These are phyloP conservation scores for Eucalyptus virginea DNA, from an alignment of 345 rosid species.

Conservation along the genomic window DNA sequence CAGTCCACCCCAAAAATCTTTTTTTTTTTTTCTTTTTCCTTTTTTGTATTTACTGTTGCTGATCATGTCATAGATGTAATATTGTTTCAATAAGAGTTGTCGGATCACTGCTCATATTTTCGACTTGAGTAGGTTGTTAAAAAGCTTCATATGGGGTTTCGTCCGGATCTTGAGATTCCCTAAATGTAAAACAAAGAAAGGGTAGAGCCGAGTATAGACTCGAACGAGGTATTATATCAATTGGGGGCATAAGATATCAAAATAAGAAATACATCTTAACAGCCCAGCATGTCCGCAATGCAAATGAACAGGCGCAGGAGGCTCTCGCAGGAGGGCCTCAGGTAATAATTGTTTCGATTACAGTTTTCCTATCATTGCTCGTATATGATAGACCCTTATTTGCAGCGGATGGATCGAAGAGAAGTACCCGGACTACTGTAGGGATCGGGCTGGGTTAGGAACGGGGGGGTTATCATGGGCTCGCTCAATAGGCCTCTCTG, in stretches of 20 bases:
- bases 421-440: background rate
- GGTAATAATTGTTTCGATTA: background rate
- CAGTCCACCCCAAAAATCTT: background rate
- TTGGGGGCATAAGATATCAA: no score
- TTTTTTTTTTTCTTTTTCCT: no score
- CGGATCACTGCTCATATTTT: rapidly evolving
- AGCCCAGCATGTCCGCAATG: no score
- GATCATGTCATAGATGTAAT: background rate
- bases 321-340: no score
- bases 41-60: background rate
- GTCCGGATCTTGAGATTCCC: no score
- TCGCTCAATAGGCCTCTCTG: background rate
- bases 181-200: no score
- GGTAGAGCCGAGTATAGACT: no score
- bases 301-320: no score
- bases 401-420: background rate
- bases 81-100: rapidly evolving
- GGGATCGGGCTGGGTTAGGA: background rate
- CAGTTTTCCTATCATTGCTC: background rate
- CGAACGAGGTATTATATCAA: no score
- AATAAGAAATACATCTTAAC: no score
- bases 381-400: background rate
- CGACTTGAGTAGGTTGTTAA: rapidly evolving
- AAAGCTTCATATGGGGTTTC: rapidly evolving
- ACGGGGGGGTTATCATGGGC: background rate